Base-by-base conservation (phyloP, 768 basidiomycete species). In the Pleurotus tuber-regium region DNA sequence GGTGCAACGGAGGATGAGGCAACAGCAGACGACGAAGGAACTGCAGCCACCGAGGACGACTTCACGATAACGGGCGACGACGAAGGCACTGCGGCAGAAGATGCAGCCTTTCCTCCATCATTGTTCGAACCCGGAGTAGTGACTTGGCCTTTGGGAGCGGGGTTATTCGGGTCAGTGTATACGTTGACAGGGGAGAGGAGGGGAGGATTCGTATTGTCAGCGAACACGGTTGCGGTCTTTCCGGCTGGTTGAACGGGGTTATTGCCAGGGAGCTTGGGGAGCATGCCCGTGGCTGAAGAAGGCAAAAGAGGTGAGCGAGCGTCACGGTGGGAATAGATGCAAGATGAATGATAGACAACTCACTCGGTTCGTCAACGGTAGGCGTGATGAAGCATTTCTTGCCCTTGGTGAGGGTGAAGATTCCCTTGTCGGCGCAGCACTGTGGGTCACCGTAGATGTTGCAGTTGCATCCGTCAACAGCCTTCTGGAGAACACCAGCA, bases 401-500 rank as follows among this genome's bases (percentile, higher is more conserved):
- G 24, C 67, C 72, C 11, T 71, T 58, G 47, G 70, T 66, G 65
- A 76, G 57, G 31, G 62, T 60, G 64, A 80, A 79, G 35, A 79
- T 66, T 9, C 76, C 75, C 42, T 71, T 61, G 18, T 74, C 43
- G 14, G 61, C 73, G 54, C 79, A 81, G 61, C 79, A 81, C 11
- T 63, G 66, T 14, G 74, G 59, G 56, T 75, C 75, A 25, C 77
- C 76, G 44, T 63, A 76, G 1, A 47, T 46, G 53, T 75, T 70
- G 64, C 79, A 81, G 55, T 75, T 60, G 54, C 80, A 82, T 11
- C 72, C 64, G 60, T 83, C 75, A 12, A 86, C 71, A 18, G 80
- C 83, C 2, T 70, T 72, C 51, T 77, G 73, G 1, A 86, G 70
- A 28, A 83, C 72, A 43, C 75, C 76, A 1, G 61, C 56, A 41